Evolutionary conservation across 2,329 filamentous ascomycete species (phyloP), one percentile per base, ranked within the genome.

Genomic region (Lizonia empirigonia): DNA sequence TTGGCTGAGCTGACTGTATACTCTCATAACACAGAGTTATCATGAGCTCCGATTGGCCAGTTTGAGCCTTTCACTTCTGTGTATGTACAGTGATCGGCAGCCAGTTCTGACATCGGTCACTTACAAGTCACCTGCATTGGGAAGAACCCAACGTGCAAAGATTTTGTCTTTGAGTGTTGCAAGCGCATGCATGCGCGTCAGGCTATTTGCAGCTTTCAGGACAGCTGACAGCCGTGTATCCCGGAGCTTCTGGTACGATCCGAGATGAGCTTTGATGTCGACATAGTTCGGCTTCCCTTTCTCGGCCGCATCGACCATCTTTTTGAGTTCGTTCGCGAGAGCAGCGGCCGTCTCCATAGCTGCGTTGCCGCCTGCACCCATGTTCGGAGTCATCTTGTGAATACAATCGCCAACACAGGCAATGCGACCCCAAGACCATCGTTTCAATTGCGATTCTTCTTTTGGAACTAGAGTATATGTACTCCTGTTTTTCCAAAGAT

Each of bases 361-460:
- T 24, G 49, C 48, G 23, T 63, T 63, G 26, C 55, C 58, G n/a
- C 58, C 60, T 26, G 56, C 52, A 13, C 58, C 60, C 38, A 57
- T 53, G 13, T 56, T 57, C 7, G 60, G 60, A 5, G 58, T 55
- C 48, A 63, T 72, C 66, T 78, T 78, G 52, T 78, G 75, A 2
- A 70, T 71, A 0, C 74, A 63, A 51, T 78, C 76, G 0, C 76
- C 76, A 9, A 78, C 67, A 4, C 68, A 63, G 4, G 77, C 62
- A 3, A 75, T 69, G 9, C 76, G 60, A 12, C 68, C 63, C 52
- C 68, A 77, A 33, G 72, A 67, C 71, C 76, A 78, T 12, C 66
- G 61, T 13, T 71, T 57, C 16, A 74, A 67, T 1, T 74, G 68
- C 40, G 70, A 70, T 49, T 77, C 74, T 35, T 74, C 65, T 7